These are phyloP conservation scores for Stemphylium lycopersici DNA, from an alignment of 2,329 filamentous ascomycete genomes.

Conservation along the genomic window DNA sequence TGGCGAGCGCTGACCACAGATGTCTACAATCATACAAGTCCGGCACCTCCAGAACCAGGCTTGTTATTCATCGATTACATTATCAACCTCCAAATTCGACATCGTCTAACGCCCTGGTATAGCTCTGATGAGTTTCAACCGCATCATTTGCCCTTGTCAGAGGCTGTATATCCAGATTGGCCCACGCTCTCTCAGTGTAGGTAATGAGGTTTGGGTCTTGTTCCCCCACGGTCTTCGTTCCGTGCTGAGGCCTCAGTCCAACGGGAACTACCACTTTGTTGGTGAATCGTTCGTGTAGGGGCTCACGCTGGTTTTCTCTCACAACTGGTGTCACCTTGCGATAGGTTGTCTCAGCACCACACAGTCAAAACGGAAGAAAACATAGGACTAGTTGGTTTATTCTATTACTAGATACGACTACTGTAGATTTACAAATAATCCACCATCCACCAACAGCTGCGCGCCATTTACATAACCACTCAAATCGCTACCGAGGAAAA, in stretches of 20 bases:
- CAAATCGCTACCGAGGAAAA: slow-evolving; percentile 79
- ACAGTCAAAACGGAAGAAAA: not conserved
- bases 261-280: no score
- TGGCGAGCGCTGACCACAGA: no score
- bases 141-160: slow-evolving; percentile 31
- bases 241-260: not conserved
- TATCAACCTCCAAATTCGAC: no score
- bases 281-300: no score
- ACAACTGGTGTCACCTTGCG: no score
- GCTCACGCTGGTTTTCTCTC: no score
- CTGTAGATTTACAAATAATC: slow-evolving; percentile 81
- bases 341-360: no score
- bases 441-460: slow-evolving; percentile 85
- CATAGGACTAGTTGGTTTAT: not conserved
- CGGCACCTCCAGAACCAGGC: no score
- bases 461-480: slow-evolving; percentile 70
- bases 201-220: slow-evolving; percentile 25
- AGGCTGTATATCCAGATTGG: slow-evolving; percentile 37
- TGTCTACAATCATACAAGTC: no score
- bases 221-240: not conserved
- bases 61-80: no score
- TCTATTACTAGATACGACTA: not conserved
- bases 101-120: slow-evolving; percentile 34
- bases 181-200: slow-evolving; percentile 24
- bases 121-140: slow-evolving; percentile 34